Conservation (phyloP, 495 filamentous ascomycete species). For the Halenospora varia region DNA sequence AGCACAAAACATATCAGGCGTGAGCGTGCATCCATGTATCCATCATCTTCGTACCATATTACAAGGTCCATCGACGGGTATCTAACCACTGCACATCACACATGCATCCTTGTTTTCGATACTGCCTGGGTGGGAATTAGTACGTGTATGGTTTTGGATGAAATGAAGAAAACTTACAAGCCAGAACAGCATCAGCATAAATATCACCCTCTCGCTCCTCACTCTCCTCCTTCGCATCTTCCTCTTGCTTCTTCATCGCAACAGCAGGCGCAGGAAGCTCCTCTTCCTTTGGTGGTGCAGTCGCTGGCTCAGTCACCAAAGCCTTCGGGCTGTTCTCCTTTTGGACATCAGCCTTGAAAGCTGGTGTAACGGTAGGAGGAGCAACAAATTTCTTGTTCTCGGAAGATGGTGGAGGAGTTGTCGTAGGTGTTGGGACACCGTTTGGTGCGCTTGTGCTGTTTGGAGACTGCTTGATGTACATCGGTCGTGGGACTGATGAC, state of each 20-base stretch:
- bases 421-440: slow-evolving; percentile 59
- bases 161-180: slow-evolving; percentile 56
- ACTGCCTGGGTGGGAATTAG: slow-evolving; percentile 47
- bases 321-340: slow-evolving; percentile 75
- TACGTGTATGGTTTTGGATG: neutral
- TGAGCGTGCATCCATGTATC: slow-evolving; percentile 21
- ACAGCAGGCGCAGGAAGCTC: slow-evolving; percentile 50
- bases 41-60: slow-evolving; percentile 9
- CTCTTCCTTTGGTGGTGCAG: slow-evolving; percentile 49
- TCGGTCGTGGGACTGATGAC: slow-evolving; percentile 36
- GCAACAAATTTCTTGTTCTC: slow-evolving; percentile 32
- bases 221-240: slow-evolving; percentile 63
- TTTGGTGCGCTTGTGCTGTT: slow-evolving; percentile 33
- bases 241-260: slow-evolving; percentile 52
- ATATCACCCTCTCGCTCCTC: slow-evolving; percentile 79
- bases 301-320: slow-evolving; percentile 63
- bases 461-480: slow-evolving; percentile 36
- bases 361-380: slow-evolving; percentile 32
- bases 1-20: slow-evolving; percentile 9
- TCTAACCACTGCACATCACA: slow-evolving; percentile 78
- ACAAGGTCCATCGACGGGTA: neutral
- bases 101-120: slow-evolving; percentile 90
- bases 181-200: slow-evolving; percentile 84
- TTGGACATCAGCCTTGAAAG: slow-evolving; percentile 63
- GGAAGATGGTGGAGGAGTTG: slow-evolving; percentile 48